These are phyloP conservation scores for Tolypocladium ovalisporum DNA, from an alignment of 2,329 filamentous ascomycete genomes.

Conservation along the genomic window DNA sequence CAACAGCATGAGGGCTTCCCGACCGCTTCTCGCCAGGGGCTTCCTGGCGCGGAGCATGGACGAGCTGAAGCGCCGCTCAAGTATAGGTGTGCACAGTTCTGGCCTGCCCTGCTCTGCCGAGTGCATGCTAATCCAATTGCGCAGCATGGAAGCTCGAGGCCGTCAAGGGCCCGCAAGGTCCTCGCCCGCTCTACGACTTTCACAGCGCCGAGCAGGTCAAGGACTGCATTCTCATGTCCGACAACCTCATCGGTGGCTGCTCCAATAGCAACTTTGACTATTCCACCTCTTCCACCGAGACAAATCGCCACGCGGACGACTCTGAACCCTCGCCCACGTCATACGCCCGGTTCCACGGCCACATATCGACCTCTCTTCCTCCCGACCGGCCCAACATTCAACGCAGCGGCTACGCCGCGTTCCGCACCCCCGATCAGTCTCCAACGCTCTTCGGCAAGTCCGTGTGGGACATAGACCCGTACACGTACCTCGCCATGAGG, in stretches of 20 bases:
- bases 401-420: slow-evolving; percentile 80
- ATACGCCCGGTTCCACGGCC: slow-evolving; percentile 76
- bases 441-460: slow-evolving; percentile 76
- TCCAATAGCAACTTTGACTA: slow-evolving; percentile 65
- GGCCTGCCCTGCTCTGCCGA: neutral
- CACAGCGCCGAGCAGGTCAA: slow-evolving; percentile 32
- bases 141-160: slow-evolving; percentile 60
- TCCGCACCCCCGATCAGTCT: slow-evolving; percentile 68
- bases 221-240: slow-evolving; percentile 69
- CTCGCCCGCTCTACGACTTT: slow-evolving; percentile 57
- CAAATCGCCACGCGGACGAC: slow-evolving; percentile 2
- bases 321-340: slow-evolving; percentile 11
- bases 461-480: slow-evolving; percentile 84
- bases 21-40: slow-evolving; percentile 34
- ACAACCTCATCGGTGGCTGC: slow-evolving; percentile 77
- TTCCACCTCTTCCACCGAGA: slow-evolving; percentile 25
- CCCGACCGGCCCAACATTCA: slow-evolving; percentile 61
- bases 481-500: slow-evolving; percentile 75
- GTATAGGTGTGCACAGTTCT: slow-evolving; percentile 37
- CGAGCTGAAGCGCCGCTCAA: slow-evolving; percentile 45
- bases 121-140: neutral
- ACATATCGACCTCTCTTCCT: slow-evolving; percentile 78
- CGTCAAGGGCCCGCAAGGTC: slow-evolving; percentile 51
- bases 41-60: slow-evolving; percentile 49
- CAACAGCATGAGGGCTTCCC: slow-evolving; percentile 35